Evolutionary conservation across 2,329 filamentous ascomycete genomes (phyloP).

Genomic region (Gyromitra esculenta): DNA sequence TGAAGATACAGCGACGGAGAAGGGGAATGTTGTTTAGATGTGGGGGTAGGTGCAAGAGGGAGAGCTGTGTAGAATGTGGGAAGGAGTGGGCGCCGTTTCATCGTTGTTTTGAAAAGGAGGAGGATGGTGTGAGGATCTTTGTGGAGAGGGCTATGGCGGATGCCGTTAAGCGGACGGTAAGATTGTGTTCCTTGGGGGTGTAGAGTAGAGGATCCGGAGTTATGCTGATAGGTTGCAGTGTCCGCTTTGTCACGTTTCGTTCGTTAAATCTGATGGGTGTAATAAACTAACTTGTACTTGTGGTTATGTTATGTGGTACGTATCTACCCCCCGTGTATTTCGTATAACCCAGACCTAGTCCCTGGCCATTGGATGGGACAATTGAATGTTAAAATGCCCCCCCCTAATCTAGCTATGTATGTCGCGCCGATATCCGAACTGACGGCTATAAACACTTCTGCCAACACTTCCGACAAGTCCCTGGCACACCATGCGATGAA

Average conservation of each 20-base stretch:
- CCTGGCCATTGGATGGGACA: background rate
- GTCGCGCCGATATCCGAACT: slow-evolving; percentile 76
- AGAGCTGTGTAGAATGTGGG: slow-evolving; percentile 82
- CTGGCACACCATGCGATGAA: slow-evolving; percentile 77
- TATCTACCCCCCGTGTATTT: background rate
- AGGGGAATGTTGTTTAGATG: slow-evolving; percentile 82
- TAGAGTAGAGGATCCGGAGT: background rate
- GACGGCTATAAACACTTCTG: slow-evolving; percentile 95
- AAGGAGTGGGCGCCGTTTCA: slow-evolving; percentile 90
- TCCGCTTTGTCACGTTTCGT: slow-evolving; percentile 87
- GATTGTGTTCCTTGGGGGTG: slow-evolving; percentile 3
- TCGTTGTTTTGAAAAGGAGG: slow-evolving; percentile 84
- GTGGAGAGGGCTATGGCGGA: slow-evolving; percentile 93
- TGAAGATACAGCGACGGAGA: slow-evolving; percentile 74
- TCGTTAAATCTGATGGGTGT: slow-evolving; percentile 92
- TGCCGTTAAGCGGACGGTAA: slow-evolving; percentile 78
- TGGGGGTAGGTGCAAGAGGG: slow-evolving; percentile 71
- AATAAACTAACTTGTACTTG: slow-evolving; percentile 97
- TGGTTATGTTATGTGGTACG: slow-evolving; percentile 89
- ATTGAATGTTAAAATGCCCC: background rate
- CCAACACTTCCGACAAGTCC: slow-evolving; percentile 87
- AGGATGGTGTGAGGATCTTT: slow-evolving; percentile 82
- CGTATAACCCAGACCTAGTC: background rate
- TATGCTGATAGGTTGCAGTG: slow-evolving; percentile 68
- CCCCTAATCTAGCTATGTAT: slow-evolving; percentile 72